Evolutionary conservation across 192 early-diverging fungal species (phyloP).

Genomic region (Backusella tuberculispora): DNA sequence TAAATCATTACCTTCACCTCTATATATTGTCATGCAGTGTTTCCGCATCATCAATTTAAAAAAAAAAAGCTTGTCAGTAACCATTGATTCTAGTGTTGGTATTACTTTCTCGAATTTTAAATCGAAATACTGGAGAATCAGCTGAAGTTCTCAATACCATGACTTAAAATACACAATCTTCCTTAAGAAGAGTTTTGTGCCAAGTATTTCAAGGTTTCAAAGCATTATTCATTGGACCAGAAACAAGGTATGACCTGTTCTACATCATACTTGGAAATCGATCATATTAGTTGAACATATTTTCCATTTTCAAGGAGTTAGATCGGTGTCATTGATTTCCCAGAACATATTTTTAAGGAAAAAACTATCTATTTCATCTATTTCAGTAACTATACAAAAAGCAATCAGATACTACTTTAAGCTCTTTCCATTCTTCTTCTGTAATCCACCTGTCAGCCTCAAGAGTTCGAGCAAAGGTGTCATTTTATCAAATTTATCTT

Average conservation of each 20-base stretch:
- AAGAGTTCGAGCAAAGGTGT: background rate
- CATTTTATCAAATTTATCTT: background rate
- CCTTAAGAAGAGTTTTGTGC: background rate
- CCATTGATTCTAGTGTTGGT: background rate
- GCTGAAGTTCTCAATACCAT: background rate
- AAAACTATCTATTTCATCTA: background rate
- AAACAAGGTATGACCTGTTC: background rate
- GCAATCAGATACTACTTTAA: background rate
- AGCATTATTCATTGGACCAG: background rate
- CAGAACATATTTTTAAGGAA: background rate
- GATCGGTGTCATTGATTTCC: background rate
- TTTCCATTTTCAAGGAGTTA: background rate
- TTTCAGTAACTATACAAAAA: background rate
- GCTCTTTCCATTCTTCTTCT: background rate
- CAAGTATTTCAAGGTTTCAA: background rate
- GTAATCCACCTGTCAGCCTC: background rate
- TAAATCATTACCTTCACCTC: slow-evolving; percentile 29
- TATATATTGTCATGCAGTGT: slow-evolving; percentile 25
- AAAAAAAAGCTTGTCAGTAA: background rate
- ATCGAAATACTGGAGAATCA: background rate
- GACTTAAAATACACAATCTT: background rate
- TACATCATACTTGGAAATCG: background rate
- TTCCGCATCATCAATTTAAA: slow-evolving; percentile 27
- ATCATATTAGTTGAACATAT: background rate
- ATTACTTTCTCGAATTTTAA: slow-evolving; percentile 17